Base-by-base conservation (phyloP, 768 basidiomycete species). In the Pholiota microspora region DNA sequence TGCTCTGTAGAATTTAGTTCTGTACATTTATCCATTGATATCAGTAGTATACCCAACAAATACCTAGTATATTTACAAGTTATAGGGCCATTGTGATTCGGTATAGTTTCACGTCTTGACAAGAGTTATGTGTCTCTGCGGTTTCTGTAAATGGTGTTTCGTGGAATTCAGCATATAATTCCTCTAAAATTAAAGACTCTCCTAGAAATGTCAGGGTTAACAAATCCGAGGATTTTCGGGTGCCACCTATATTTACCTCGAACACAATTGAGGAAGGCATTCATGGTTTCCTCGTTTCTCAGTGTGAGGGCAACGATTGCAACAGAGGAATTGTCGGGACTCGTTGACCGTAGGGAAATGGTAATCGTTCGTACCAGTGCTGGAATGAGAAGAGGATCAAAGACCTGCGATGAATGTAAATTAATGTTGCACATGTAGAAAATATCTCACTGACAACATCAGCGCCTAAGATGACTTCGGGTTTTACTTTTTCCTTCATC, bases 401-500 rank as follows among this genome's bases (percentile, higher is more conserved):
- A 92, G 5, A 88, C 82, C 89, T 91, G 55, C 21, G 27, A 21
- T 15, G 29, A 24, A 45, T 44, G 4, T 38, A 32, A 53, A 32
- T n/a, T n/a, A 34, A 24, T 15, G 36, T 18, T 12, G 40, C 31
- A 35, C 10, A 36, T 23, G 15, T 34, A 16, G 10, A 40, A 16
- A 7, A 45, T 35, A 24, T 23, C 15, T 16, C 25, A 67, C 69
- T 28, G 36, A 77, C 78, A 45, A 91, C 73, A 64, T 93, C 90
- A 36, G 90, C 85, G 7, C 90, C 89, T 0, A 93, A 62, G 32
- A 92, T 72, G 7, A 91, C 51, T 46, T 88, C 83, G 2, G 80
- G 73, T 5, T 73, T 64, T 12, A 80, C 70, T 16, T 76, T 71
- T 18, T 77, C 69, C 21, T 65, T 53, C 3, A 91, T 59, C 2